Evolutionary conservation across 192 early-diverging fungal species (phyloP).

Genomic region (Coemansia asiatica): DNA sequence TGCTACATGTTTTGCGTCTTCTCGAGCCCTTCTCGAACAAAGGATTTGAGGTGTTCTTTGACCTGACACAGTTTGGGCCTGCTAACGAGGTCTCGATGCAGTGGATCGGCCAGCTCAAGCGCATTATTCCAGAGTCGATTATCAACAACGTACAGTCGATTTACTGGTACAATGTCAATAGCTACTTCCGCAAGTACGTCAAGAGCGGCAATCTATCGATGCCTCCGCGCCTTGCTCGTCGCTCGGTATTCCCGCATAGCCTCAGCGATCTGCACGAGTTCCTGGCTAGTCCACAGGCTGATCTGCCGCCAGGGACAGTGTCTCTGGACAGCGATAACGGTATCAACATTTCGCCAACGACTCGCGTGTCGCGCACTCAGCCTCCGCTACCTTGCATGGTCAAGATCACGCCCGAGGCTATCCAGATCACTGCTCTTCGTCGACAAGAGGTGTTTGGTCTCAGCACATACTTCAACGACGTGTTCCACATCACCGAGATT

Average conservation of each 20-base stretch:
- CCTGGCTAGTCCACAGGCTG: slow-evolving; percentile 70
- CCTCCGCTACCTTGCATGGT: slow-evolving; percentile 73
- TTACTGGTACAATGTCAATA: slow-evolving; percentile 84
- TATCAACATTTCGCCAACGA: slow-evolving; percentile 64
- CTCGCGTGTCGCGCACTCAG: slow-evolving; percentile 66
- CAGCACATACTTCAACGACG: slow-evolving; percentile 77
- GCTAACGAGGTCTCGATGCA: slow-evolving; percentile 79
- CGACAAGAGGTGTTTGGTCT: slow-evolving; percentile 77
- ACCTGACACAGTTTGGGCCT: slow-evolving; percentile 75
- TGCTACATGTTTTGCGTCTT: slow-evolving; percentile 70
- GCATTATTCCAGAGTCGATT: slow-evolving; percentile 69
- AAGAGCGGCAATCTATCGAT: slow-evolving; percentile 50
- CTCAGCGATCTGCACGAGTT: slow-evolving; percentile 72
- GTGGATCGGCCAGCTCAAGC: slow-evolving; percentile 72
- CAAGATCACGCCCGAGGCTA: slow-evolving; percentile 77
- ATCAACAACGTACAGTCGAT: slow-evolving; percentile 65
- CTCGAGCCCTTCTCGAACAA: slow-evolving; percentile 69
- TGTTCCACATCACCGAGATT: slow-evolving; percentile 82
- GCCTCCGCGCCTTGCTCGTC: slow-evolving; percentile 60
- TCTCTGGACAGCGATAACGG: slow-evolving; percentile 73
- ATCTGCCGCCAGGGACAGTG: slow-evolving; percentile 74
- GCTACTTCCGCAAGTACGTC: slow-evolving; percentile 69
- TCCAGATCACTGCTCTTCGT: slow-evolving; percentile 74
- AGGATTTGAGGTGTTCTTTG: slow-evolving; percentile 79
- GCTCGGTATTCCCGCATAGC: slow-evolving; percentile 68